Conservation (phyloP, 306 rosid species). For the Inga oerstediana region DNA sequence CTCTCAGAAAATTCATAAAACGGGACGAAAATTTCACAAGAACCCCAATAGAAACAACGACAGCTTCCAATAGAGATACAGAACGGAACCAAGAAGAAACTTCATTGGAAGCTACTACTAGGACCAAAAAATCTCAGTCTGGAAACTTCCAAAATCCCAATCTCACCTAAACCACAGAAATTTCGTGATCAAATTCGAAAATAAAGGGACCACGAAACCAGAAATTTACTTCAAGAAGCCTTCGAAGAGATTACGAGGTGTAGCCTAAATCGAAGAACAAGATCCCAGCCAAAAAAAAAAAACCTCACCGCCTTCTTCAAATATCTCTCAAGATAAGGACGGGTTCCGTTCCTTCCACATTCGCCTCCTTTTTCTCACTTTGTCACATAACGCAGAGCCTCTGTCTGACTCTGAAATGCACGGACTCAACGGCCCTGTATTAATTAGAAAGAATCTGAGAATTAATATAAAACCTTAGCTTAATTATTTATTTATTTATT, state of each 20-base stretch:
- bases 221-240: neutral
- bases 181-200: neutral
- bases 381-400: constrained; percentile 1
- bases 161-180: neutral
- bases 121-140: constrained; percentile 34
- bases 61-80: constrained; percentile 10
- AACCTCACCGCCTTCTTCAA: constrained; percentile 44
- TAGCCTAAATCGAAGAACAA: constrained; percentile 26
- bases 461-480: constrained; percentile 2
- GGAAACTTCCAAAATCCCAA: constrained; percentile 29
- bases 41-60: constrained; percentile 29
- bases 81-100: constrained; percentile 21
- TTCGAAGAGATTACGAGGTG: constrained; percentile 1
- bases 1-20: neutral
- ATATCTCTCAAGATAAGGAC: constrained; percentile 10
- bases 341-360: constrained; percentile 29
- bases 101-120: constrained; percentile 18
- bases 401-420: constrained; percentile 31
- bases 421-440: constrained; percentile 52
- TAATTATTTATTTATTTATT: constrained; percentile 25
- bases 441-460: constrained; percentile 43
- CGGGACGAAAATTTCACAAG: constrained; percentile 2
- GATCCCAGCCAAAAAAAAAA: constrained; percentile 35
- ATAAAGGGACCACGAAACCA: neutral
- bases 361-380: constrained; percentile 33